Conservation (phyloP, 2,329 filamentous ascomycete genomes). For the Cladophialophora bantiana region DNA sequence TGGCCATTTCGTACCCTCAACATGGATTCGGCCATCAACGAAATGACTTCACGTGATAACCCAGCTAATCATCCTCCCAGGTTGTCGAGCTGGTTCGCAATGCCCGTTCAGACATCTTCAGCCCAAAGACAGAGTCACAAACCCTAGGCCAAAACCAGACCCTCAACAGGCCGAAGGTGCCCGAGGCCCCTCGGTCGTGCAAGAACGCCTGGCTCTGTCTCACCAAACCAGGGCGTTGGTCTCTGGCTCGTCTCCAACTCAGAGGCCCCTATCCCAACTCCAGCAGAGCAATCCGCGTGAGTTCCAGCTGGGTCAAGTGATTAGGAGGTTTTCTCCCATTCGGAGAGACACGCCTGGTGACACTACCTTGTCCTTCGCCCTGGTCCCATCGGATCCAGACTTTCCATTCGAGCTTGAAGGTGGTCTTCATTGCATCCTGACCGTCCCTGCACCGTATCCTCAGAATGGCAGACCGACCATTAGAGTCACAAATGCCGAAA, state of each 20-base stretch:
- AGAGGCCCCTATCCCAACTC: slow-evolving; percentile 69
- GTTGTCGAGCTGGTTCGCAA: slow-evolving; percentile 60
- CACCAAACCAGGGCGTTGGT: slow-evolving; percentile 21
- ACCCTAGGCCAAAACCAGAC: slow-evolving; percentile 36
- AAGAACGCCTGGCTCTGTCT: slow-evolving; percentile 21
- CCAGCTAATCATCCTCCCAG: slow-evolving; percentile 41
- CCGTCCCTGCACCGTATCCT: slow-evolving; percentile 71
- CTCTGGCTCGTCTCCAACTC: slow-evolving; percentile 44
- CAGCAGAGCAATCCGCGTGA: slow-evolving; percentile 72
- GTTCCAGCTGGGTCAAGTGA: slow-evolving; percentile 77
- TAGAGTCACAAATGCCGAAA: slow-evolving; percentile 71
- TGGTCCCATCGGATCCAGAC: slow-evolving; percentile 79
- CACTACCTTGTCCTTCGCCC: slow-evolving; percentile 67
- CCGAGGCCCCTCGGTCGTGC: slow-evolving; percentile 23
- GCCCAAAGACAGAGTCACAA: slow-evolving; percentile 40
- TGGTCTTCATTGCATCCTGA: slow-evolving; percentile 70
- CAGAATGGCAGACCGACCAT: slow-evolving; percentile 62
- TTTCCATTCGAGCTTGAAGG: slow-evolving; percentile 77
- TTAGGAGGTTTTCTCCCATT: slow-evolving; percentile 67
- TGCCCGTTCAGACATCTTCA: slow-evolving; percentile 58
- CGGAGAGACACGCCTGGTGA: slow-evolving; percentile 57
- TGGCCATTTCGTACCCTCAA: slow-evolving; percentile 17
- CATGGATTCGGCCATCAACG: background rate
- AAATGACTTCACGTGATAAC: slow-evolving; percentile 24
- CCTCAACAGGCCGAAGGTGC: slow-evolving; percentile 34